phyloP scores from a whole-genome alignment of 768 basidiomycete genomes.

The Macrocybe gigantea region DNA sequence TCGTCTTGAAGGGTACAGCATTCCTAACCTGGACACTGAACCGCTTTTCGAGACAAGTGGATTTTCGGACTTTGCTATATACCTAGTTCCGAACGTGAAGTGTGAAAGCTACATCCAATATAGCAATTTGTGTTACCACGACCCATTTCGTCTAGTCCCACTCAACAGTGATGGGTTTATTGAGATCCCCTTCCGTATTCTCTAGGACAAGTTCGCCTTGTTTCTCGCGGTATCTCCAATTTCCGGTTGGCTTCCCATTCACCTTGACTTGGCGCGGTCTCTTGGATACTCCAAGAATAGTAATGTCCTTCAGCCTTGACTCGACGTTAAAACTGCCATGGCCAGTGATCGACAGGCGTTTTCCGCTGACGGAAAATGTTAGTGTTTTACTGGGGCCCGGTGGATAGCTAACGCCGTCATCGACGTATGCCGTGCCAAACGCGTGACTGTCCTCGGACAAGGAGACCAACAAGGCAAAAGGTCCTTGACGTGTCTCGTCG shows the following conservation, averaged over 20 bases:
- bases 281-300: constrained; percentile 47
- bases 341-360: constrained; percentile 30
- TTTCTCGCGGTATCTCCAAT: constrained; percentile 33
- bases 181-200: constrained; percentile 36
- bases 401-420: constrained; percentile 61
- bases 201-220: constrained; percentile 36
- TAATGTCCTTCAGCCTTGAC: constrained; percentile 46
- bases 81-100: too few relatives aligned
- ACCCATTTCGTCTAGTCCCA: constrained; percentile 14
- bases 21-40: constrained; percentile 1
- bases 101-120: too few relatives aligned
- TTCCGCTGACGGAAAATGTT: constrained; percentile 31
- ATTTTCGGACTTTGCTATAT: too few relatives aligned
- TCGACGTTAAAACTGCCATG: constrained; percentile 35
- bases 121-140: too few relatives aligned
- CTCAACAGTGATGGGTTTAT: constrained; percentile 19
- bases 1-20: constrained; percentile 12
- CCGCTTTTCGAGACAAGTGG: too few relatives aligned
- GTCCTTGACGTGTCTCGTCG: constrained; percentile 55
- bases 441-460: constrained; percentile 42
- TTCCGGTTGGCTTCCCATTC: constrained; percentile 24
- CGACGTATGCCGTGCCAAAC: constrained; percentile 57
- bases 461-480: constrained; percentile 59
- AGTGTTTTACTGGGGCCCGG: constrained; percentile 49
- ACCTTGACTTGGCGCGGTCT: constrained; percentile 34